Conservation (phyloP, 495 filamentous ascomycete species). For the Rostrohypoxylon terebratum region DNA sequence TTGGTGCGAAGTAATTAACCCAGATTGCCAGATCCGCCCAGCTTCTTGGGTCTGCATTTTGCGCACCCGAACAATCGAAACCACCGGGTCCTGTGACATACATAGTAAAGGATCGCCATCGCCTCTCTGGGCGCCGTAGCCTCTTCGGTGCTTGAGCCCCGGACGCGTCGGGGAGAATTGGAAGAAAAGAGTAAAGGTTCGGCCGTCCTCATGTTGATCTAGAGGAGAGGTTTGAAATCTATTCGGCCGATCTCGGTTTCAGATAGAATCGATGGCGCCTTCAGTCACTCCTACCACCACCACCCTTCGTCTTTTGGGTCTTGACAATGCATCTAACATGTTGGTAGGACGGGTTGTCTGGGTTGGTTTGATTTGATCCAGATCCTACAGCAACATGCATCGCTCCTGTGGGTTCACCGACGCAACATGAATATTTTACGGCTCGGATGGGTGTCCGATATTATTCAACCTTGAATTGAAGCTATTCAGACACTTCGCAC, state of each 20-base stretch:
- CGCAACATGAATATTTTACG: not conserved
- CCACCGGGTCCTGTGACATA: not conserved
- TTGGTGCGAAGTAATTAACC: not conserved
- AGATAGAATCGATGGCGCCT: not conserved
- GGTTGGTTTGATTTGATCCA: slow-evolving; percentile 1
- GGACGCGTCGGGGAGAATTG: not conserved
- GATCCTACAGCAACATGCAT: not conserved
- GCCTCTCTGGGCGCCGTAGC: not conserved
- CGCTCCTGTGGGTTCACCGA: not conserved
- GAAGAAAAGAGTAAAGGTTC: not conserved
- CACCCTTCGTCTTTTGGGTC: no score
- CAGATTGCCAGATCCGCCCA: not conserved
- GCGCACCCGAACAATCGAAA: not conserved
- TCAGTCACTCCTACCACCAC: not conserved
- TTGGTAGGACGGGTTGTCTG: not conserved
- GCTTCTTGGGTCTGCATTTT: not conserved
- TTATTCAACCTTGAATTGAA: not conserved
- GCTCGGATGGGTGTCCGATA: not conserved
- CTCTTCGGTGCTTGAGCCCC: not conserved
- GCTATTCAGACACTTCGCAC: slow-evolving; percentile 1
- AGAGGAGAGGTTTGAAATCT: not conserved
- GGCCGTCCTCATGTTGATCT: not conserved
- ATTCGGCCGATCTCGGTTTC: slow-evolving; percentile 5
- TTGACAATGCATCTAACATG: not conserved
- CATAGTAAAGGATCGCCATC: not conserved